phyloP scores from a whole-genome alignment of 306 rosid species.

The Cotoneaster glaucophyllus region DNA sequence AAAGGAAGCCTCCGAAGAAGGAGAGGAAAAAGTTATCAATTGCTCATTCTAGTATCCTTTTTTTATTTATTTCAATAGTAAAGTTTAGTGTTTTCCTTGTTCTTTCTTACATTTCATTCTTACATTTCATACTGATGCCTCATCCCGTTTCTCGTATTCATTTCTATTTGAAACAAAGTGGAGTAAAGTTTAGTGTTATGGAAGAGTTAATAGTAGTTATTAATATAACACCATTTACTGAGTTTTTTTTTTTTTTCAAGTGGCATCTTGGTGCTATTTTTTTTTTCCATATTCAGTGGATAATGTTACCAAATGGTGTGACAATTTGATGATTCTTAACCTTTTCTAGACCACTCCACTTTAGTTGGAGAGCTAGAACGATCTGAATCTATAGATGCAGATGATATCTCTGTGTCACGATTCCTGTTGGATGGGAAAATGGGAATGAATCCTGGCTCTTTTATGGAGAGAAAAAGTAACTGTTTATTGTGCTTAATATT shows the following conservation, averaged over 20 bases:
- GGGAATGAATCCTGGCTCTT: constrained; percentile 21
- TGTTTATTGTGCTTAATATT: neutral
- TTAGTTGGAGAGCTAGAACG: constrained; percentile 43
- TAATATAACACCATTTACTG: neutral
- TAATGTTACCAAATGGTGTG: constrained; percentile 10
- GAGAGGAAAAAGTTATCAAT: constrained; percentile 62
- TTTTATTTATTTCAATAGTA: neutral
- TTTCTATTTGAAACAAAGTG: neutral
- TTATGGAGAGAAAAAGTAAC: constrained; percentile 45
- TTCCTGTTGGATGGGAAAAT: constrained; percentile 34
- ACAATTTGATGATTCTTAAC: constrained; percentile 43
- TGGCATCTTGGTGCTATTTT: neutral
- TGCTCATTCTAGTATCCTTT: constrained; percentile 68
- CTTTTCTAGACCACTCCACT: constrained; percentile 44
- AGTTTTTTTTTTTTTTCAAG: neutral
- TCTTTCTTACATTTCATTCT: neutral
- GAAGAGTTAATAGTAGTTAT: neutral
- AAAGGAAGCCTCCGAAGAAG: constrained; percentile 65
- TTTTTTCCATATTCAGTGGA: constrained; percentile 2
- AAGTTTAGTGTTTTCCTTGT: neutral
- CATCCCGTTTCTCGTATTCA: neutral
- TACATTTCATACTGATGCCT: neutral
- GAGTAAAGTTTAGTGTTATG: neutral
- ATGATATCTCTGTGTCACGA: constrained; percentile 34
- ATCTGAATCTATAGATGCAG: constrained; percentile 37